phyloP scores from a whole-genome alignment of 345 rosid genomes.

The Stellera chamaejasme region DNA sequence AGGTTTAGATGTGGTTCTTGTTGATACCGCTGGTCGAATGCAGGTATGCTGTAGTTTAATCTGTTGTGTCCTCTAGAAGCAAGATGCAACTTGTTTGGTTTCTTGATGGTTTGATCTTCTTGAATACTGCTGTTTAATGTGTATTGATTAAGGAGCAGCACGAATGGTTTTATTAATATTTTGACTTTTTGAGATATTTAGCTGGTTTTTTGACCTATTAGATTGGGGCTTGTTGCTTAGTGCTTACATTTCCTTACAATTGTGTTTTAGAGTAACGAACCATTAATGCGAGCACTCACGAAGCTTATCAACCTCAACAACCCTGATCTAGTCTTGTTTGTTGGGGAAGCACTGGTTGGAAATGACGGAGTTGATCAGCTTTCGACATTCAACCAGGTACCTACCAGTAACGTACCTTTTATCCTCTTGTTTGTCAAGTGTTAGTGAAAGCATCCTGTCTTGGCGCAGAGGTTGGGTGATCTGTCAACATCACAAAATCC shows the following conservation, averaged over 20 bases:
- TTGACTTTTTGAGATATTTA: too few relatives aligned
- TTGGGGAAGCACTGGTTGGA: constrained; percentile 98
- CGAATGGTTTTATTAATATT: too few relatives aligned
- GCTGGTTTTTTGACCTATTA: too few relatives aligned
- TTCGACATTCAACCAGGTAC: constrained; percentile 91
- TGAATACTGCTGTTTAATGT: too few relatives aligned
- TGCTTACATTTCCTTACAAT: neutral
- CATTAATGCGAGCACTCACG: constrained; percentile 96
- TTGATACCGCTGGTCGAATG: constrained; percentile 99
- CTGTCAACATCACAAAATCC: constrained; percentile 69
- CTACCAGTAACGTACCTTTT: constrained; percentile 3
- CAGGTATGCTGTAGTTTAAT: constrained; percentile 34
- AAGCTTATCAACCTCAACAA: constrained; percentile 78
- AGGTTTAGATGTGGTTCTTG: constrained; percentile 95
- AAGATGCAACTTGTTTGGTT: neutral
- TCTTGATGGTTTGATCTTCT: neutral
- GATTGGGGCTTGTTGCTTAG: neutral
- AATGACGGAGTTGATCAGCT: constrained; percentile 97
- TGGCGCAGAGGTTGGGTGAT: constrained; percentile 73
- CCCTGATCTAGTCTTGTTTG: constrained; percentile 93
- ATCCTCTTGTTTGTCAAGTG: too few relatives aligned
- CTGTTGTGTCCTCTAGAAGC: neutral
- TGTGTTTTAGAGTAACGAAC: constrained; percentile 75
- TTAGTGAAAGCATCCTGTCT: neutral
- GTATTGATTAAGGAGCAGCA: too few relatives aligned